phyloP scores from a whole-genome alignment of 192 early-diverging fungal species.

The Backusella australiensis region DNA sequence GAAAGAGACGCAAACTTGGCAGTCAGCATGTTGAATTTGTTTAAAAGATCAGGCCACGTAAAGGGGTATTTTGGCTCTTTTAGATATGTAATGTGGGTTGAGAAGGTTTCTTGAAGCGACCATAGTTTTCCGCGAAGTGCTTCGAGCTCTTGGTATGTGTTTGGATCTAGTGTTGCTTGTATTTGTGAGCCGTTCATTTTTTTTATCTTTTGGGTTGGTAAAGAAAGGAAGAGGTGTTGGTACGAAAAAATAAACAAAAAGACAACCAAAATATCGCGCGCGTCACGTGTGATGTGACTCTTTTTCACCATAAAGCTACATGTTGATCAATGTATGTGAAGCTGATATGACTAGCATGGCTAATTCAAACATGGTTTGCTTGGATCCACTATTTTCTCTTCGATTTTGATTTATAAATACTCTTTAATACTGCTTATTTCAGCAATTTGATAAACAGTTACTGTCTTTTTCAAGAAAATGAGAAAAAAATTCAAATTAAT shows the following conservation, averaged over 20 bases:
- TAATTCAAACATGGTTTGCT: no score
- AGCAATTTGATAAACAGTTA: no score
- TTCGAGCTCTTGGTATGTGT: conserved; percentile 32
- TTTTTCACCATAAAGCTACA: no score
- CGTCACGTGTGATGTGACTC: no score
- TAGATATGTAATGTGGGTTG: conserved; percentile 35
- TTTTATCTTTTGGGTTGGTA: background rate
- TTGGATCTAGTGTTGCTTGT: conserved; percentile 25
- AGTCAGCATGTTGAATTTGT: conserved; percentile 44
- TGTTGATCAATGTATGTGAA: no score
- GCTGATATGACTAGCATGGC: no score
- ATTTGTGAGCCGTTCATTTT: conserved; percentile 11
- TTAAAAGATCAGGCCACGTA: conserved; percentile 41
- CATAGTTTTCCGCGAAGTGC: conserved; percentile 33
- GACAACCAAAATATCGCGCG: background rate
- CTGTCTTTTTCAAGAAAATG: no score
- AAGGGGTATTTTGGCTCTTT: conserved; percentile 40
- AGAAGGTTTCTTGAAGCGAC: conserved; percentile 37
- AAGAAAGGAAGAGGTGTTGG: background rate
- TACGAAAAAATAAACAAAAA: background rate
- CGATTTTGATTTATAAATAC: no score
- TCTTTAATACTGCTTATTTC: no score
- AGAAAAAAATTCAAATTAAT: no score
- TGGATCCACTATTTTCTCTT: no score
- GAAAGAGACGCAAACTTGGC: conserved; percentile 39